Base-by-base conservation (phyloP, 768 basidiomycete species). In the Tricholomella constricta region DNA sequence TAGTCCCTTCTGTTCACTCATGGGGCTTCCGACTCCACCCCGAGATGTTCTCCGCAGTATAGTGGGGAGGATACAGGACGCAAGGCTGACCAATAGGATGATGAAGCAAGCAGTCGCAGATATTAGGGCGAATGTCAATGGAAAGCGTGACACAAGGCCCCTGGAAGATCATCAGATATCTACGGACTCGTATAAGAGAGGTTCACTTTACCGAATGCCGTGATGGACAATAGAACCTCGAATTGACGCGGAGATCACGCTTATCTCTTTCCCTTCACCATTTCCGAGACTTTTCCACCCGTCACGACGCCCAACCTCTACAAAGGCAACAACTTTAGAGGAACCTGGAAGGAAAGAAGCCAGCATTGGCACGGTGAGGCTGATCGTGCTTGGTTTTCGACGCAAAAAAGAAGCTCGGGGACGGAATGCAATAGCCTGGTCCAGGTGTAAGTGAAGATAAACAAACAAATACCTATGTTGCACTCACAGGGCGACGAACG, bases 241-340 rank as follows among this genome's bases (percentile, higher is more conserved):
- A 37, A 94, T 59, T 32, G 74, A 78, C 19, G 89, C 86, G 19
- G 81, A 75, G 26, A 79, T 62, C 8, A 94, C 81, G 56, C 80
- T 86, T 3, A 94, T 61, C 66, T 94, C 91, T 48, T 86, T 83
- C 14, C 83, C 88, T 68, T 86, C 73, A 2, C 89, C 91, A 12
- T 66, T 72, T 6, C 89, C 89, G 19, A 93, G 43, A 25, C 72
- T 78, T 65, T 69, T 84, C 91, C 91, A 94, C 27, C 73, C 72
- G 64, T 94, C 91, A 11, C 69, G 75, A 37, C 91, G 82, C 4
- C 91, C 91, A 37, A 94, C 64, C 61, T 88, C 80, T n/a, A 93
- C 73, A 45, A 67, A 70, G n/a, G 86, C 91, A 43, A 71, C 61
- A 12, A 87, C 64, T 11, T 69, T 69, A 12, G 81, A 72, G 23